phyloP scores from a whole-genome alignment of 2,329 filamentous ascomycete genomes.

The Chalara sp. region DNA sequence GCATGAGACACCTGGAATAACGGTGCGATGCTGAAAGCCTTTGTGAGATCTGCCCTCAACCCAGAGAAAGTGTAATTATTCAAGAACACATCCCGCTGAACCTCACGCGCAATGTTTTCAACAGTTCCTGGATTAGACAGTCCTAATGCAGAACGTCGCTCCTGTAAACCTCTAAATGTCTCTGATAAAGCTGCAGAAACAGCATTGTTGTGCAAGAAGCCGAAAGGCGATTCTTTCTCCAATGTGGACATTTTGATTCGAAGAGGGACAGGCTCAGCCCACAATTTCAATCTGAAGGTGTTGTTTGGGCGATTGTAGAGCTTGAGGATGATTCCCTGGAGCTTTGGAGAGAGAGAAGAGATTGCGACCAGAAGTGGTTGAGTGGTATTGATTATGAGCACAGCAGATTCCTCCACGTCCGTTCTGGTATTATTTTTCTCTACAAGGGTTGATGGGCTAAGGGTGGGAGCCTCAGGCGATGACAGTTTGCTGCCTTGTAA shows the following conservation, averaged over 20 bases:
- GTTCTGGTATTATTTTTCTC: too few relatives aligned
- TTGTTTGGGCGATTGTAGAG: too few relatives aligned
- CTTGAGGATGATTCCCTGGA: too few relatives aligned
- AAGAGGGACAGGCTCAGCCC: too few relatives aligned
- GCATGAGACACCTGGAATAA: conserved; percentile 97
- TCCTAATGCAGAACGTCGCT: conserved; percentile 80
- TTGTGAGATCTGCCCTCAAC: conserved; percentile 91
- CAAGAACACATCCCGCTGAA: conserved; percentile 92
- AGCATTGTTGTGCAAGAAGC: conserved; percentile 69
- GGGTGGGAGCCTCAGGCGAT: too few relatives aligned
- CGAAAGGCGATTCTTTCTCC: conserved; percentile 44
- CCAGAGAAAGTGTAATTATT: conserved; percentile 97
- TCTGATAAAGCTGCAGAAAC: conserved; percentile 64
- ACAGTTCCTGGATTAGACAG: conserved; percentile 88
- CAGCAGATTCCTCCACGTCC: too few relatives aligned
- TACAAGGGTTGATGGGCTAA: too few relatives aligned
- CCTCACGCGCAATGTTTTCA: conserved; percentile 83
- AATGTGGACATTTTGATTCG: conserved; percentile 23
- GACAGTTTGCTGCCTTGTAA: too few relatives aligned
- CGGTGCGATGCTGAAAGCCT: conserved; percentile 88
- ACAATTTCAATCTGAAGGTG: too few relatives aligned
- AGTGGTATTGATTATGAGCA: too few relatives aligned
- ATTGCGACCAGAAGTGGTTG: too few relatives aligned
- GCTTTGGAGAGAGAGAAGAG: too few relatives aligned
- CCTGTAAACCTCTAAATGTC: conserved; percentile 74